Conservation (phyloP, 1,139 yeast genomes). For the Chernovozyma aurita region DNA sequence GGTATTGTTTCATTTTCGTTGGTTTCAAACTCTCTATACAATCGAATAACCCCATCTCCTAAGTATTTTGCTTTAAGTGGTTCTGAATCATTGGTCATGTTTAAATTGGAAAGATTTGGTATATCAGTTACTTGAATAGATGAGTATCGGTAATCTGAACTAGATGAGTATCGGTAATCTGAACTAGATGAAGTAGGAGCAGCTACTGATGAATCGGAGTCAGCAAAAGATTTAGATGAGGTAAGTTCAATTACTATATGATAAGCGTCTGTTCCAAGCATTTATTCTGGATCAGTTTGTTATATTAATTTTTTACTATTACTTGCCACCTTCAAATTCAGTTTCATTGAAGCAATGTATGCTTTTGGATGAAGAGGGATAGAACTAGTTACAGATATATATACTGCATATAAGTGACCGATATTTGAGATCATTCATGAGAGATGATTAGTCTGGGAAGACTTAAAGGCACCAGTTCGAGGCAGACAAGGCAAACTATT, state of each 20-base stretch:
- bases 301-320: too few relatives aligned
- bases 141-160: constrained; percentile 32
- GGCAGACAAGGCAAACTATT: too few relatives aligned
- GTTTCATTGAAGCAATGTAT: too few relatives aligned
- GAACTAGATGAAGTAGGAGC: constrained; percentile 14
- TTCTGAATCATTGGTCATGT: constrained; percentile 24
- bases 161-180: constrained; percentile 32
- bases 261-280: constrained; percentile 45
- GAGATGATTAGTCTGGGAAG: too few relatives aligned
- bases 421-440: too few relatives aligned
- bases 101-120: constrained; percentile 14
- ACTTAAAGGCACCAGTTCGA: too few relatives aligned
- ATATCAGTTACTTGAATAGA: constrained; percentile 26
- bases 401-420: too few relatives aligned
- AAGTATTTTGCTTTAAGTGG: constrained; percentile 55
- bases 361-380: too few relatives aligned
- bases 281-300: constrained; percentile 12
- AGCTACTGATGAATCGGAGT: neutral
- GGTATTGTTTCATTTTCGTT: constrained; percentile 18
- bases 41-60: constrained; percentile 69
- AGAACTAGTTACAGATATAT: too few relatives aligned
- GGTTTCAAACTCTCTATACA: constrained; percentile 50
- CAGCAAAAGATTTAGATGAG: neutral
- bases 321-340: too few relatives aligned
- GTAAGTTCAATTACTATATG: constrained; percentile 30